These are phyloP conservation scores for Picea glauca DNA, from an alignment of 75 land plant species.

Conservation along the genomic window DNA sequence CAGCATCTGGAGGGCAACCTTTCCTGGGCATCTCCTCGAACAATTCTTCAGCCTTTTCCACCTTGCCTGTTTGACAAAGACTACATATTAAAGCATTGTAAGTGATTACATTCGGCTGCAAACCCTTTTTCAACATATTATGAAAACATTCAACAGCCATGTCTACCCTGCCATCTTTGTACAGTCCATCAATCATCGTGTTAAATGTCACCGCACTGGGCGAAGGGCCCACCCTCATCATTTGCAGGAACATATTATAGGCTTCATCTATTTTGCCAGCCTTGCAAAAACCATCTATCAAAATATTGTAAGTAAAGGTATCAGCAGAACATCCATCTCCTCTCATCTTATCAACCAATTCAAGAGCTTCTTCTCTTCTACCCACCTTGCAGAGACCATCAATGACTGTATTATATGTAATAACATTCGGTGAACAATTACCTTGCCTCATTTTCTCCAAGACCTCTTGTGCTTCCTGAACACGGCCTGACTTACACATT, in stretches of 20 bases:
- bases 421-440: background rate
- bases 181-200: slow-evolving; percentile 38
- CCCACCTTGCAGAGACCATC: slow-evolving; percentile 47
- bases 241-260: slow-evolving; percentile 21
- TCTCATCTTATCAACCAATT: slow-evolving; percentile 33
- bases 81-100: background rate
- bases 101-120: background rate
- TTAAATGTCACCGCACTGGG: slow-evolving; percentile 48
- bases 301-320: slow-evolving; percentile 22
- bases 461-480: slow-evolving; percentile 5
- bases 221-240: slow-evolving; percentile 25
- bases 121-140: background rate
- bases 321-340: background rate
- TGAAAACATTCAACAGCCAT: slow-evolving; percentile 24
- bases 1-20: slow-evolving; percentile 33
- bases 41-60: slow-evolving; percentile 28
- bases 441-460: slow-evolving; percentile 7
- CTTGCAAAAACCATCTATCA: slow-evolving; percentile 44
- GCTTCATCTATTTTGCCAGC: slow-evolving; percentile 40
- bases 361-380: slow-evolving; percentile 24
- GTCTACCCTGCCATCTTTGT: slow-evolving; percentile 32
- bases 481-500: background rate
- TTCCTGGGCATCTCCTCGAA: slow-evolving; percentile 40
- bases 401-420: slow-evolving; percentile 48
- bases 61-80: background rate